phyloP scores from a whole-genome alignment of 495 filamentous ascomycete genomes.

The Xylaria grammica region DNA sequence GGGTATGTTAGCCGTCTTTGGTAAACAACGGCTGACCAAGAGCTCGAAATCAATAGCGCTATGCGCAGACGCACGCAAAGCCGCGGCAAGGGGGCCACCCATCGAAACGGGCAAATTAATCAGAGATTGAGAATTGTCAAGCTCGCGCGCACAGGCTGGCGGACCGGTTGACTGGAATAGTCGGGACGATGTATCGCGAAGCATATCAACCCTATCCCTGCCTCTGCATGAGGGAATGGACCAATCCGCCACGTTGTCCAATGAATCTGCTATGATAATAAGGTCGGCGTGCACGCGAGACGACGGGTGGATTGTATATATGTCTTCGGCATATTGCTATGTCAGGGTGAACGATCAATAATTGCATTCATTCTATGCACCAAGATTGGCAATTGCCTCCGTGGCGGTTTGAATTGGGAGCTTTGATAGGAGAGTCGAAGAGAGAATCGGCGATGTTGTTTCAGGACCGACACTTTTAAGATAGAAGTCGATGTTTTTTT shows the following conservation, averaged over 20 bases:
- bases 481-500: too few relatives aligned
- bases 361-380: constrained; percentile 2
- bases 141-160: neutral
- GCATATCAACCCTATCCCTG: constrained; percentile 5
- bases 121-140: constrained; percentile 15
- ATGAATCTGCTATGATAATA: constrained; percentile 12
- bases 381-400: constrained; percentile 2
- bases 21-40: constrained; percentile 22
- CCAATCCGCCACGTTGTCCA: constrained; percentile 15
- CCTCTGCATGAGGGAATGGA: constrained; percentile 10
- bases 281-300: neutral
- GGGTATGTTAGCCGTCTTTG: constrained; percentile 20
- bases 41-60: constrained; percentile 17
- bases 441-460: neutral
- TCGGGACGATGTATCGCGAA: neutral
- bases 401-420: neutral
- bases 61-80: constrained; percentile 12
- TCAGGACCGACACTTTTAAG: too few relatives aligned
- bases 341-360: constrained; percentile 1
- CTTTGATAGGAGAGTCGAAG: neutral
- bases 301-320: neutral
- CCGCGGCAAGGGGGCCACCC: constrained; percentile 13
- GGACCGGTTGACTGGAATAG: constrained; percentile 17
- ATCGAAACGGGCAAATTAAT: constrained; percentile 13
- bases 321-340: constrained; percentile 7